Evolutionary conservation across 805 yeast genomes (phyloP), one percentile per base, ranked within the genome.

Genomic region (Starmerella bombicola): DNA sequence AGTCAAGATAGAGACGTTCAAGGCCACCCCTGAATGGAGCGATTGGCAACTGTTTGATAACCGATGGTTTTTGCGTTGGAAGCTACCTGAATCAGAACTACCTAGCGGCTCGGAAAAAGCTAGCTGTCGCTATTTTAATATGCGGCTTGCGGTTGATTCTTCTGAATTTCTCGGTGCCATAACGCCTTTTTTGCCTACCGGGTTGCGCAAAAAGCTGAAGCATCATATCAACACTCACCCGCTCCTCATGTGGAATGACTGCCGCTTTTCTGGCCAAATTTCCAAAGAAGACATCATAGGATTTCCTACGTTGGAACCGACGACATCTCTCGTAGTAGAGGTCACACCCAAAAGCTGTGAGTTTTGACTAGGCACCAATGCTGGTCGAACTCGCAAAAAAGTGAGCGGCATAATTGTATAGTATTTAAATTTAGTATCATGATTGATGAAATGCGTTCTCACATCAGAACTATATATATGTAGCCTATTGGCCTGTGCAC

Each of bases 51-150:
- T 45, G 4, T 10, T 53, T 1, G 56, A 53, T 29, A 38, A 49
- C 23, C 38, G 56, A 20, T 51, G 48, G 42, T 48, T 42, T 44
- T 17, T 53, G 20, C 40, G 56, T 2, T 53, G 53, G 51, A 38
- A 33, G 31, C 42, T 47, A 15, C 39, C 43, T 15, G 28, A 24
- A 10, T 10, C 9, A 24, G 28, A 24, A 24, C 12, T 9, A 13
- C 9, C 9, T 24, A 24, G 13, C 28, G 13, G 28, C 28, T 10
- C 28, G 28, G 13, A 24, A 10, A n/a, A n/a, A n/a, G n/a, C n/a
- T n/a, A n/a, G n/a, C n/a, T n/a, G n/a, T n/a, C 9, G 28, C 9
- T 24, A 24, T 13, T 24, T 24, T 24, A 24, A 24, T 13, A 24
- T 13, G 9, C 28, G 28, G 28, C 13, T 24, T 24, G 28, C 13